phyloP scores from a whole-genome alignment of 2,329 filamentous ascomycete genomes.

The Neonectria sp. region DNA sequence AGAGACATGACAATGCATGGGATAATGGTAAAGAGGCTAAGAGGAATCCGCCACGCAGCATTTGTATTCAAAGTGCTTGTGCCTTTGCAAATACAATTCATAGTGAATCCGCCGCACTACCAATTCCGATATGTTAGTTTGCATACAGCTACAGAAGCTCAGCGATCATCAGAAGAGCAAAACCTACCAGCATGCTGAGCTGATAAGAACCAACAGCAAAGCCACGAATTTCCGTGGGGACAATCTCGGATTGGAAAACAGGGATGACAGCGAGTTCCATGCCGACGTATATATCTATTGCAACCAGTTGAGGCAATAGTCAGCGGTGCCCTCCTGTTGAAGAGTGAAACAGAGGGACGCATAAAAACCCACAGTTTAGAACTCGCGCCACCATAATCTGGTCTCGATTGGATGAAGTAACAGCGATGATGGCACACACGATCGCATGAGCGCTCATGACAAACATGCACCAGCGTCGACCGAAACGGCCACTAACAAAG shows the following conservation, averaged over 20 bases:
- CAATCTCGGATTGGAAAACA: conserved; percentile 51
- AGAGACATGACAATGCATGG: conserved; percentile 14
- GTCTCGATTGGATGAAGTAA: conserved; percentile 19
- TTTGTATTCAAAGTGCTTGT: conserved; percentile 12
- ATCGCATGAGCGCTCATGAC: conserved; percentile 52
- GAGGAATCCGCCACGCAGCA: conserved; percentile 13
- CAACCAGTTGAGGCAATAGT: too few species aligned
- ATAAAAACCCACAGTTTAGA: conserved; percentile 20
- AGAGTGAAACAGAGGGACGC: background rate
- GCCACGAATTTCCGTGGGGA: conserved; percentile 37
- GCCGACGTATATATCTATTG: conserved; percentile 29
- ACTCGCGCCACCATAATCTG: conserved; percentile 32
- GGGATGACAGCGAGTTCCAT: conserved; percentile 46
- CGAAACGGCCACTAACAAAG: conserved; percentile 34
- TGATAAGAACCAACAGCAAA: conserved; percentile 49
- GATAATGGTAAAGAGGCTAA: conserved; percentile 22
- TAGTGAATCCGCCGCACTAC: conserved; percentile 33
- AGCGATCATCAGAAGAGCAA: too few species aligned
- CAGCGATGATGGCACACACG: conserved; percentile 17
- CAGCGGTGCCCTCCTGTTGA: too few species aligned
- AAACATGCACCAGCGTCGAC: conserved; percentile 45
- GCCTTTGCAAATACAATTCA: conserved; percentile 22
- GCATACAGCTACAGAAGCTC: background rate
- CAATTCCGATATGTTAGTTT: too few species aligned
- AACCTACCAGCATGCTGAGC: conserved; percentile 33